phyloP scores from a whole-genome alignment of 306 rosid species.

The Sphenostylis stenocarpa region DNA sequence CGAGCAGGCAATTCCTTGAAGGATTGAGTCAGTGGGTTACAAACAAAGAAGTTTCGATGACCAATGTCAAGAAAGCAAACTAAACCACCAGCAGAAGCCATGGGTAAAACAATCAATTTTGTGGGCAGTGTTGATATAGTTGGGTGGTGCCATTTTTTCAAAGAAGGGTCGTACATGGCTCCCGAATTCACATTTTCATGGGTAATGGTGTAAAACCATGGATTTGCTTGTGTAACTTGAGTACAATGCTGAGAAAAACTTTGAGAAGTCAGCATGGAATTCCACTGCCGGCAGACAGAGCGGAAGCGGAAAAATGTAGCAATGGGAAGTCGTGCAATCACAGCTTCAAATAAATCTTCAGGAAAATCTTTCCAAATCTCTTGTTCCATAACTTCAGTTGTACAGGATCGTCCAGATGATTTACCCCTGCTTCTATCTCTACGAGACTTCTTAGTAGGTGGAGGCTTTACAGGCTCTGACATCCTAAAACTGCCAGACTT shows the following conservation, averaged over 20 bases:
- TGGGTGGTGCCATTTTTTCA: conserved; percentile 82
- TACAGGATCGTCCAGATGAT: conserved; percentile 46
- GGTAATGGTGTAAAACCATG: conserved; percentile 89
- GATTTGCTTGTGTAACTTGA: conserved; percentile 59
- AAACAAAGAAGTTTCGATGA: conserved; percentile 76
- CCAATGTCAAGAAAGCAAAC: conserved; percentile 79
- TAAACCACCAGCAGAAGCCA: conserved; percentile 94
- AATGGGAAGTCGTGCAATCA: conserved; percentile 91
- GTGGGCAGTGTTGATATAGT: conserved; percentile 57
- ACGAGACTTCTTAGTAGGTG: conserved; percentile 68
- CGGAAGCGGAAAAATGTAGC: conserved; percentile 87
- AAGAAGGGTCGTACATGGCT: conserved; percentile 77
- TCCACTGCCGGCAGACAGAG: conserved; percentile 85
- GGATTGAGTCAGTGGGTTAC: conserved; percentile 90
- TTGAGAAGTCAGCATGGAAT: conserved; percentile 75
- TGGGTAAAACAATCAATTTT: conserved; percentile 61
- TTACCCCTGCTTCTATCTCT: conserved; percentile 71
- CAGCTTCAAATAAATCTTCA: conserved; percentile 88
- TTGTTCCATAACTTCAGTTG: conserved; percentile 73
- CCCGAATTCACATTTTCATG: conserved; percentile 68
- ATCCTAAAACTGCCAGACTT: conserved; percentile 58
- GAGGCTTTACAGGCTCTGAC: conserved; percentile 67
- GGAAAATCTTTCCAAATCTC: conserved; percentile 94
- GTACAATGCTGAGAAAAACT: conserved; percentile 79
- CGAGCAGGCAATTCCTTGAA: conserved; percentile 85